A percentile compares a stretch with the other conserved stretches of the same genome.
phyloP scores from a whole-genome alignment of 768 basidiomycete genomes.

The Lactarius hatsudake region DNA sequence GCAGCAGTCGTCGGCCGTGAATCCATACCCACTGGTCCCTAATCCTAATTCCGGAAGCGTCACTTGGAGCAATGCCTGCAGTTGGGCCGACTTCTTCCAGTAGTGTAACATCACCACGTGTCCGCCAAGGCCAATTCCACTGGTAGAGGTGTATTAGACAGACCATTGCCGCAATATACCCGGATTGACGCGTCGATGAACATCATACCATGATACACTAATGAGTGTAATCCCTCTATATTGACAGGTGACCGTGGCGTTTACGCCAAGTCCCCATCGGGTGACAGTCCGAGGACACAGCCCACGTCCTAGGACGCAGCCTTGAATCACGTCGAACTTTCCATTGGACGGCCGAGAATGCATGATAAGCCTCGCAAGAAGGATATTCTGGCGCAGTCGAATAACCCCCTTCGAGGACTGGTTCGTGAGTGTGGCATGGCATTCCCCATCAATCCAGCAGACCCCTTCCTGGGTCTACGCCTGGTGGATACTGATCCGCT shows the following conservation, averaged over 20 bases:
- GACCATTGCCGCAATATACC: constrained; percentile 11
- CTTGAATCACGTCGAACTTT: background rate
- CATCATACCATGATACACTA: background rate
- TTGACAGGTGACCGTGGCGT: background rate
- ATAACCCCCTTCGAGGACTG: background rate
- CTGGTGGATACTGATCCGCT: background rate
- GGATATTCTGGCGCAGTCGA: background rate
- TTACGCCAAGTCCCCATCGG: background rate
- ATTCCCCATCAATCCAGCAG: background rate
- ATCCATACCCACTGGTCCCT: background rate
- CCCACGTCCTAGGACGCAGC: constrained; percentile 2
- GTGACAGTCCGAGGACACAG: constrained; percentile 8
- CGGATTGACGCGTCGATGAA: background rate
- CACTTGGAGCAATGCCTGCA: constrained; percentile 7
- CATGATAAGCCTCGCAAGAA: background rate
- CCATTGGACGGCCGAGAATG: background rate
- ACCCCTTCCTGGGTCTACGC: background rate
- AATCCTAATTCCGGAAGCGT: background rate
- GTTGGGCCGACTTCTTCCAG: background rate
- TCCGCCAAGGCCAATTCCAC: background rate
- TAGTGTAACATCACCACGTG: background rate
- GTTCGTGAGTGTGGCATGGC: background rate
- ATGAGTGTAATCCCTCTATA: background rate
- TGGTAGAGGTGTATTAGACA: constrained; percentile 19
- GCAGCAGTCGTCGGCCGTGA: background rate